These are phyloP conservation scores for Silene uniflora DNA, from an alignment of 148 eudicot genomes.

Conservation along the genomic window DNA sequence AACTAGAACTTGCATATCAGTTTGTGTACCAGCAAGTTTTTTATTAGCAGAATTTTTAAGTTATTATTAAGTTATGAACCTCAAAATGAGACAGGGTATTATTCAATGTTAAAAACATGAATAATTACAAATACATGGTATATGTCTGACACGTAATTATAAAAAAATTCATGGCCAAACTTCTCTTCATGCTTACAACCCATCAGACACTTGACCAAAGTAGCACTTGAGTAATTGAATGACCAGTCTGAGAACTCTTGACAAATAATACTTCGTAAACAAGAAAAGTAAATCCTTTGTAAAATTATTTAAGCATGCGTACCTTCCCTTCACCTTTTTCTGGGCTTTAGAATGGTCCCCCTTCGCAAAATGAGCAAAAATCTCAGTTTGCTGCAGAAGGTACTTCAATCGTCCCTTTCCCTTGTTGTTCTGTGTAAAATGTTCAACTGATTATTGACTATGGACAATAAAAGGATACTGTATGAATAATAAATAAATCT, in stretches of 20 bases:
- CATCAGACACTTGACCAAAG: background rate
- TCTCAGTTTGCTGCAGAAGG: slow-evolving; percentile 90
- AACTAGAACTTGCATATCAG: background rate
- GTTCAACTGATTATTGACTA: background rate
- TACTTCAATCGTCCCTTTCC: slow-evolving; percentile 93
- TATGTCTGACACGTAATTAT: background rate
- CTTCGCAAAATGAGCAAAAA: slow-evolving; percentile 97
- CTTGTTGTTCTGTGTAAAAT: slow-evolving; percentile 62
- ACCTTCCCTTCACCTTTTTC: slow-evolving; percentile 83
- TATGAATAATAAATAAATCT: background rate
- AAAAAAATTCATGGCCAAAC: background rate
- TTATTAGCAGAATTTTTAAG: background rate
- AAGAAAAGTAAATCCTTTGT: background rate
- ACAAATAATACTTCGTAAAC: background rate
- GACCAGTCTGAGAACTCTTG: background rate
- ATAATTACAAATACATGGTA: background rate
- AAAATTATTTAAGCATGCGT: background rate
- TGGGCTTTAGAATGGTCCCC: slow-evolving; percentile 60
- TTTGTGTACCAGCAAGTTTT: background rate
- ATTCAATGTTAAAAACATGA: background rate
- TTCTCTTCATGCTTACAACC: background rate
- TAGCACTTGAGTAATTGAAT: background rate
- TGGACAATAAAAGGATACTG: too few relatives aligned
- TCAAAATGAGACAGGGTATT: background rate
- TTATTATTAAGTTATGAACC: background rate